A percentile compares a stretch with the other conserved stretches of the same genome.
These are phyloP conservation scores for Penicillium verrucosum DNA, from an alignment of 2,329 filamentous ascomycete genomes.

Conservation along the genomic window DNA sequence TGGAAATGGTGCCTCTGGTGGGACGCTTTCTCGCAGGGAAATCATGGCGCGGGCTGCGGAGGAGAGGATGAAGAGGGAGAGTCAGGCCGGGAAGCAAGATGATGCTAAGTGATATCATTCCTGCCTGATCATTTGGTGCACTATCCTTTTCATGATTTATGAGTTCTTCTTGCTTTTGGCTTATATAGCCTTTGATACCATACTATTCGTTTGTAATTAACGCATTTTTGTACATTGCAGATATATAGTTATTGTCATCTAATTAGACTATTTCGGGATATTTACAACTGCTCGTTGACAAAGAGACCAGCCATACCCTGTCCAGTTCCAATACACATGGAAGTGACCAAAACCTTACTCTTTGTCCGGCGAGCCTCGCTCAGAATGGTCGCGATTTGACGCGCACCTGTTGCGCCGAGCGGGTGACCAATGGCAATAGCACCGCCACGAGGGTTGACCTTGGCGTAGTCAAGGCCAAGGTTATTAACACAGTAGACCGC, in stretches of 20 bases:
- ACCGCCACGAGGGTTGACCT: slow-evolving; percentile 90
- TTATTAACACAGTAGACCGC: slow-evolving; percentile 87
- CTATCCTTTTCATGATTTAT: slow-evolving; percentile 6
- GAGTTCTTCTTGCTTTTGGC: neutral
- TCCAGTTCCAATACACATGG: slow-evolving; percentile 76
- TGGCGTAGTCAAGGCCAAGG: slow-evolving; percentile 58
- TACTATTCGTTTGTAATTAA: neutral
- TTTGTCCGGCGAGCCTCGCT: slow-evolving; percentile 78
- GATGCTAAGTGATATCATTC: slow-evolving; percentile 9
- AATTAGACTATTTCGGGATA: neutral
- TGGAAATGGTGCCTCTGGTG: slow-evolving; percentile 27
- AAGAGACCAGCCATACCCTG: slow-evolving; percentile 66
- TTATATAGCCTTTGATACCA: neutral
- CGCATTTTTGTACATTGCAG: neutral
- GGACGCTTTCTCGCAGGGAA: slow-evolving; percentile 62
- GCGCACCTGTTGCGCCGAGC: slow-evolving; percentile 80
- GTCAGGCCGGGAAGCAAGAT: slow-evolving; percentile 37
- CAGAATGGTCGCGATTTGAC: slow-evolving; percentile 87
- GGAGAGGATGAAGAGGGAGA: slow-evolving; percentile 57
- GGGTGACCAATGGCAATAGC: slow-evolving; percentile 92
- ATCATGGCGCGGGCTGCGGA: slow-evolving; percentile 72
- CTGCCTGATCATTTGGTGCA: neutral
- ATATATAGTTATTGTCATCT: neutral
- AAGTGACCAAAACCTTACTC: slow-evolving; percentile 88
- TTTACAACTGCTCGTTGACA: slow-evolving; percentile 58